Evolutionary conservation across 176 grass and related monocot genomes (phyloP).

Genomic region (Aegilops speltoides): DNA sequence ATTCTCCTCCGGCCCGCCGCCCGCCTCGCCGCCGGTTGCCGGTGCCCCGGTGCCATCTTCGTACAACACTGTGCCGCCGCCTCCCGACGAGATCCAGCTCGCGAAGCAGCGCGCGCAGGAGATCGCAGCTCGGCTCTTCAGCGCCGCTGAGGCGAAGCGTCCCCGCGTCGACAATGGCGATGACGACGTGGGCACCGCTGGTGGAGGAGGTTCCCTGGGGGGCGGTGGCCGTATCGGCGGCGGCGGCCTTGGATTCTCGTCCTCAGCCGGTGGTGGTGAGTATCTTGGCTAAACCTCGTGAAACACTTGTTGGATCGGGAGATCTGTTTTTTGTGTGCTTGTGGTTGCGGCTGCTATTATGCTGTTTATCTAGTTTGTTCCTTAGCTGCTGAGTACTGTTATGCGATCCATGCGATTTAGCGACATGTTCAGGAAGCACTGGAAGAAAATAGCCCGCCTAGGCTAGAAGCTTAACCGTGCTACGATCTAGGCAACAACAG

Average conservation of each 20-base stretch:
- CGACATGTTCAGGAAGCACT: too few species aligned
- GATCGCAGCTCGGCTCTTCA: conserved; percentile 92
- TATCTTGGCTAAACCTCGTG: background rate
- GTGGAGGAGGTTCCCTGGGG: conserved; percentile 24
- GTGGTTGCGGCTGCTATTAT: background rate
- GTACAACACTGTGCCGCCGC: conserved; percentile 81
- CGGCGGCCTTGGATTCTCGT: conserved; percentile 41
- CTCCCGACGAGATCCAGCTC: conserved; percentile 82
- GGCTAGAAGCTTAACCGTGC: background rate
- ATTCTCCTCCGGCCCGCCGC: conserved; percentile 68
- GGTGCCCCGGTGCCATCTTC: conserved; percentile 14
- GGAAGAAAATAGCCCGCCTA: too few species aligned
- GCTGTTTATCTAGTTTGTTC: background rate
- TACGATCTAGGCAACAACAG: background rate
- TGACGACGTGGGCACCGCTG: conserved; percentile 42
- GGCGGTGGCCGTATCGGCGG: conserved; percentile 13
- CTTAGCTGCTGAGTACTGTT: background rate
- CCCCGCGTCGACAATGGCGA: conserved; percentile 70
- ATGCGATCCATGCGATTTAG: background rate
- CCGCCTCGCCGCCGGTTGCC: conserved; percentile 38
- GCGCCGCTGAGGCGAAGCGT: conserved; percentile 86
- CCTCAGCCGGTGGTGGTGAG: conserved; percentile 36
- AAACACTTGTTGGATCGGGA: background rate
- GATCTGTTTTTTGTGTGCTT: conserved; percentile 23
- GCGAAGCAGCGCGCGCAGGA: conserved; percentile 94